phyloP scores from a whole-genome alignment of 345 rosid species.

The Odontarrhena argentea region DNA sequence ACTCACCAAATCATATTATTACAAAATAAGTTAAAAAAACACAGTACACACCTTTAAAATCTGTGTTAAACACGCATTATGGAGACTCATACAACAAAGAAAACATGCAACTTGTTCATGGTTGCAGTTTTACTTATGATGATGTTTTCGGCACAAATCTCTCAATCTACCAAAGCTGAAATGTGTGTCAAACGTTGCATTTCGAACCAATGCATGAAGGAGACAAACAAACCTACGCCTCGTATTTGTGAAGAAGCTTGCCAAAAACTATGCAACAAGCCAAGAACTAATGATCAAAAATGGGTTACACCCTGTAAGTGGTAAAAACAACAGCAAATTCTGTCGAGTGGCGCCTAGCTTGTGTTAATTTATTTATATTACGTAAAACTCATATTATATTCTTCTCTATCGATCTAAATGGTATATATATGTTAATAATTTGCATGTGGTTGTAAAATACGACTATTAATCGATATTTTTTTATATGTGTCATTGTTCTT shows the following conservation, averaged over 20 bases:
- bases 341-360: no score
- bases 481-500: no score
- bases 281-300: background rate
- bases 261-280: background rate
- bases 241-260: background rate
- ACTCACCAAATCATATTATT: background rate
- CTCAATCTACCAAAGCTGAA: background rate
- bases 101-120: background rate
- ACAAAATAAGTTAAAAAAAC: background rate
- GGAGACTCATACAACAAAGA: background rate
- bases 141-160: background rate
- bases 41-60: background rate
- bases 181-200: conserved; percentile 19
- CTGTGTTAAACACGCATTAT: background rate
- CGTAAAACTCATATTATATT: no score
- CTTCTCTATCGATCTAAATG: no score
- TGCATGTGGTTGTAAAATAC: no score
- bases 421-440: no score
- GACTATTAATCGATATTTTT: no score
- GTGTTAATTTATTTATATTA: no score
- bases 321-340: no score
- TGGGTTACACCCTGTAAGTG: no score
- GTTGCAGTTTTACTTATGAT: background rate
- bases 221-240: no score
- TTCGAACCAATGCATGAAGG: background rate